A percentile compares a stretch with the other conserved stretches of the same genome.
Evolutionary conservation across 768 basidiomycete genomes (phyloP).

Genomic region (Hericium alpestre): DNA sequence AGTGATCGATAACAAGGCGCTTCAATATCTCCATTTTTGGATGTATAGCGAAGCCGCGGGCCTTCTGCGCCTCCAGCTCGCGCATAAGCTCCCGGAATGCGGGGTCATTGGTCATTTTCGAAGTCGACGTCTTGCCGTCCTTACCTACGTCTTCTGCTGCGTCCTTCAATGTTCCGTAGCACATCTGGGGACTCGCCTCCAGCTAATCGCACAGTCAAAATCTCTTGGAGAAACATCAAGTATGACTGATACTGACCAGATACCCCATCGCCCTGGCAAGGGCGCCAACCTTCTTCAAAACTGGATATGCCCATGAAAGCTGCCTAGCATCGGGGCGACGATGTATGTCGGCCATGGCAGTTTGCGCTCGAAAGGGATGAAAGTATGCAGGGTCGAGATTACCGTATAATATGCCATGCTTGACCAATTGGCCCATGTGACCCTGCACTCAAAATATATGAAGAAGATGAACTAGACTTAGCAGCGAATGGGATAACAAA

Average conservation of each 20-base stretch:
- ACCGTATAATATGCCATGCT: constrained; percentile 34
- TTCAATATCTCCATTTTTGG: constrained; percentile 89
- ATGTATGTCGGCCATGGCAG: constrained; percentile 28
- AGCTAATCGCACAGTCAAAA: constrained; percentile 34
- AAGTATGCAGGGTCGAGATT: constrained; percentile 47
- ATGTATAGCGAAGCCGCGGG: constrained; percentile 52
- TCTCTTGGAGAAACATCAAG: constrained; percentile 2
- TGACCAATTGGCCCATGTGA: neutral
- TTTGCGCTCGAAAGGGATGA: constrained; percentile 54
- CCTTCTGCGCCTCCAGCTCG: constrained; percentile 52
- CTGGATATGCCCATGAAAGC: constrained; percentile 38
- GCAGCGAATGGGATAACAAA: constrained; percentile 23
- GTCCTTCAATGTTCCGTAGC: constrained; percentile 52
- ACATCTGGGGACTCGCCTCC: constrained; percentile 75
- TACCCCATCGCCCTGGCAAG: constrained; percentile 84
- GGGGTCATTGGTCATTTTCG: constrained; percentile 37
- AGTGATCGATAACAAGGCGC: constrained; percentile 68
- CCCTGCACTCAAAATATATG: neutral
- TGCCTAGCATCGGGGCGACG: constrained; percentile 12
- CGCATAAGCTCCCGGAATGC: constrained; percentile 55
- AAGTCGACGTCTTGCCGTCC: constrained; percentile 30
- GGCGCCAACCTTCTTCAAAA: constrained; percentile 40
- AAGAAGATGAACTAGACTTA: neutral
- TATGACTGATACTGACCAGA: constrained; percentile 41
- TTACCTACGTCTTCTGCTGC: constrained; percentile 29